Conservation (phyloP, 179 eudicot genomes). For the Vitellaria paradoxa region DNA sequence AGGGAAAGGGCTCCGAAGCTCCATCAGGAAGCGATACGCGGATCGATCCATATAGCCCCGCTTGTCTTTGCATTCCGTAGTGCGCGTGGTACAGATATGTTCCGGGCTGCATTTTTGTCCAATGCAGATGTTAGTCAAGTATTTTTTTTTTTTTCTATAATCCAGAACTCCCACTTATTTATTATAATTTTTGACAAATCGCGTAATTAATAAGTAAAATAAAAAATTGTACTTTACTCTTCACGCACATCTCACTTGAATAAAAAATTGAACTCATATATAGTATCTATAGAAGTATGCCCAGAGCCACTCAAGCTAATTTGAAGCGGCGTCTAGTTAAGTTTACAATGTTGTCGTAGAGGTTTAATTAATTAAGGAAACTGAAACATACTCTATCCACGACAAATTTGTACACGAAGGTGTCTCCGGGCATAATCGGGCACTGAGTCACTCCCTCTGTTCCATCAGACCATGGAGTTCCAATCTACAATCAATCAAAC, state of each 20-base stretch:
- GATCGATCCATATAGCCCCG: slow-evolving; percentile 71
- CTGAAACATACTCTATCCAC: slow-evolving; percentile 62
- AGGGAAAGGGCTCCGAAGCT: slow-evolving; percentile 57
- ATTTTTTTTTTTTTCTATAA: background rate
- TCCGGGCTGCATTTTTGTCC: slow-evolving; percentile 49
- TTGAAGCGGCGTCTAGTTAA: no score
- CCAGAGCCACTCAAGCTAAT: no score
- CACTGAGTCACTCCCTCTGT: slow-evolving; percentile 83
- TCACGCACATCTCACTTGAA: no score
- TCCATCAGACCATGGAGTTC: slow-evolving; percentile 87
- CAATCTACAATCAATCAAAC: slow-evolving; percentile 37
- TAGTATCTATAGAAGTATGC: no score
- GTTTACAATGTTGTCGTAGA: no score
- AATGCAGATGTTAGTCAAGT: background rate
- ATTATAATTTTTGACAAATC: no score
- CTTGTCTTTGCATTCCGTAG: slow-evolving; percentile 80
- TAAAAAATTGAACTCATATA: no score
- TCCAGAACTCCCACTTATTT: no score
- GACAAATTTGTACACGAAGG: slow-evolving; percentile 58
- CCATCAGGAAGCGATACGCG: slow-evolving; percentile 52
- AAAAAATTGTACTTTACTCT: no score
- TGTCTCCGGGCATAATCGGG: slow-evolving; percentile 74
- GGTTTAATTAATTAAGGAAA: background rate
- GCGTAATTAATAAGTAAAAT: no score
- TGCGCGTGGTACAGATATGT: slow-evolving; percentile 86